Evolutionary conservation across 352 stramenopile species (phyloP).

Genomic region (Pythium folliculosum): DNA sequence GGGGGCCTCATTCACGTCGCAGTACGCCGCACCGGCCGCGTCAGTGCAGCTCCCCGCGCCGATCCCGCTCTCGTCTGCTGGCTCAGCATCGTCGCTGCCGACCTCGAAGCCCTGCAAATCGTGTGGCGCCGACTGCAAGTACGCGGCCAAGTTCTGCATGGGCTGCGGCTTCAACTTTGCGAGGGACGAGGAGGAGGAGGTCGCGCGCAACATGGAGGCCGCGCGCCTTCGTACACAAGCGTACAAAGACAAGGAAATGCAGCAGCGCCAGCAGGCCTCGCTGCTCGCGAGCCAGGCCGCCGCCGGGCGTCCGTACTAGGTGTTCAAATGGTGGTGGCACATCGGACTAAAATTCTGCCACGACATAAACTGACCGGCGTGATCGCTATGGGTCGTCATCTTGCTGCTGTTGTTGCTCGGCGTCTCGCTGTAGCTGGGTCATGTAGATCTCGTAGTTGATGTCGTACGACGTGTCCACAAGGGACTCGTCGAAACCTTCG

Average conservation of each 20-base stretch:
- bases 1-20: slow-evolving; percentile 29
- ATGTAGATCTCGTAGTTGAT: slow-evolving; percentile 77
- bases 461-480: slow-evolving; percentile 59
- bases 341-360: background rate
- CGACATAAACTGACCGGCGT: background rate
- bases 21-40: slow-evolving; percentile 38
- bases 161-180: slow-evolving; percentile 81
- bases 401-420: slow-evolving; percentile 22
- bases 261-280: slow-evolving; percentile 69
- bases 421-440: slow-evolving; percentile 46
- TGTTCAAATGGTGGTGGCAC: too few species aligned
- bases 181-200: slow-evolving; percentile 74
- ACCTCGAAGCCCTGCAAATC: slow-evolving; percentile 61
- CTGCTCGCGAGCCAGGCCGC: slow-evolving; percentile 64
- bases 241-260: slow-evolving; percentile 50
- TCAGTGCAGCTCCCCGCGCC: slow-evolving; percentile 50
- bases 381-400: background rate
- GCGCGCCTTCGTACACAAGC: slow-evolving; percentile 54
- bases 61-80: slow-evolving; percentile 47
- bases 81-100: slow-evolving; percentile 35
- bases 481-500: slow-evolving; percentile 27
- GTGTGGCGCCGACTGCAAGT: slow-evolving; percentile 77
- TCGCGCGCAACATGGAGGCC: slow-evolving; percentile 71
- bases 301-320: slow-evolving; percentile 12
- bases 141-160: slow-evolving; percentile 79